Evolutionary conservation across 139 green algal genomes (phyloP), one percentile per base, ranked within the genome.

Genomic region (Closterium sp.): DNA sequence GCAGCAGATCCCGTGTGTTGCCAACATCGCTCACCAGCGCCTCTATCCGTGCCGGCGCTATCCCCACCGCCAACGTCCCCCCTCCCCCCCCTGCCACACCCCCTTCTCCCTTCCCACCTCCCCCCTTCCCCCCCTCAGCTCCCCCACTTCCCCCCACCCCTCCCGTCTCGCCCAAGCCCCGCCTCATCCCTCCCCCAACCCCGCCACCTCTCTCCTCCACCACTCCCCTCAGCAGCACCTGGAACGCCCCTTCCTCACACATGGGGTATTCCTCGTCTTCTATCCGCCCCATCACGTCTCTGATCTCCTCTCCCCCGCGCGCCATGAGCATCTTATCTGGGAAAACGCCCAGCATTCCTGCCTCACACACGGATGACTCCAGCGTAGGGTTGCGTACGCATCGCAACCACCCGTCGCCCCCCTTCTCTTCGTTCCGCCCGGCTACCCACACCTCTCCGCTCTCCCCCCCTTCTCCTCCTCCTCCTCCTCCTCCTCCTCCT

Each of bases 281-380:
- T 17, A 27, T 31, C 3, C 89, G 73, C 22, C 89, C 32, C 22
- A 73, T n/a, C 13, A 91, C 89, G 7, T 22, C 13, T 21, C 88
- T 9, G 0, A 91, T 27, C 17, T 91, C 31, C 89, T 91, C 89
- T 4, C 38, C 89, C 31, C 89, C 89, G 3, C 7, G 31, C 30
- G 89, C 32, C 89, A 91, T 91, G 9, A 21, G 6, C 10, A 91
- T 38, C 38, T 22, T 91, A 9, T 86, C 21, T 5, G 32, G 32
- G 84, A 86, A n/a, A 38, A 91, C 28, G 21, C 19, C 89, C 17
- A 91, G 10, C 30, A n/a, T 27, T 5, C 21, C 29, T 11, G 62
- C 89, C 31, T 91, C 89, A 31, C 89, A 91, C 31, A 91, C 84
- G 27, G 89, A 91, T 22, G 89, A 86, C 4, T 30, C 84, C 0